These are phyloP conservation scores for Phellinidium pouzarii DNA, from an alignment of 1,284 basidiomycete genomes.

Conservation along the genomic window DNA sequence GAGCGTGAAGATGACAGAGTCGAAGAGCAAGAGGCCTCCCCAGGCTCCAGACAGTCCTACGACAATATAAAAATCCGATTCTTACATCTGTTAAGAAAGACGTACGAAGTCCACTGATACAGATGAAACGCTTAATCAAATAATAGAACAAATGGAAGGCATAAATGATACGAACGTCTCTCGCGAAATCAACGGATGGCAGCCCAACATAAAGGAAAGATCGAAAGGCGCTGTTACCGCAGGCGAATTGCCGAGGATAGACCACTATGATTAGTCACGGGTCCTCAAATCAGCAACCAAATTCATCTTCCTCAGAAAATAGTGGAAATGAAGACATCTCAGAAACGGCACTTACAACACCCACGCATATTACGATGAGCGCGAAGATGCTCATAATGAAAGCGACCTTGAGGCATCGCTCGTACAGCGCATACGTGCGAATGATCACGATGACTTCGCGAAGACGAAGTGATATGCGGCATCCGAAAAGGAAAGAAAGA, in stretches of 20 bases:
- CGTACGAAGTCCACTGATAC: neutral
- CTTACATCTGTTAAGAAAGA: neutral
- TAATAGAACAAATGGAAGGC: neutral
- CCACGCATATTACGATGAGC: constrained; percentile 7
- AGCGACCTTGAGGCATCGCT: constrained; percentile 1
- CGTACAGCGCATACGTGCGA: constrained; percentile 18
- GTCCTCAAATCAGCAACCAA: neutral
- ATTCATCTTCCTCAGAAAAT: no score
- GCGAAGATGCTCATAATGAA: constrained; percentile 4
- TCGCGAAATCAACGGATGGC: constrained; percentile 8
- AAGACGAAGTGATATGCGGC: neutral
- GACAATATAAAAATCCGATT: neutral
- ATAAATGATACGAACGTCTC: neutral
- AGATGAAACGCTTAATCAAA: neutral
- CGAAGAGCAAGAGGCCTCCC: constrained; percentile 35
- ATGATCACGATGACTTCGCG: constrained; percentile 16
- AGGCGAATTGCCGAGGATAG: neutral
- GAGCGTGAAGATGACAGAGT: constrained; percentile 34
- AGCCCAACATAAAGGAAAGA: constrained; percentile 12
- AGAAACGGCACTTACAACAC: constrained; percentile 5
- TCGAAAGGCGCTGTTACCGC: neutral
- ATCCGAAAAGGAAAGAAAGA: neutral
- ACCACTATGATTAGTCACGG: no score
- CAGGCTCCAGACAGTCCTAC: constrained; percentile 32
- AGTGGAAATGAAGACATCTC: neutral